These are phyloP conservation scores for Avena sativa DNA, from an alignment of 176 grass and related monocot genomes.

Conservation along the genomic window DNA sequence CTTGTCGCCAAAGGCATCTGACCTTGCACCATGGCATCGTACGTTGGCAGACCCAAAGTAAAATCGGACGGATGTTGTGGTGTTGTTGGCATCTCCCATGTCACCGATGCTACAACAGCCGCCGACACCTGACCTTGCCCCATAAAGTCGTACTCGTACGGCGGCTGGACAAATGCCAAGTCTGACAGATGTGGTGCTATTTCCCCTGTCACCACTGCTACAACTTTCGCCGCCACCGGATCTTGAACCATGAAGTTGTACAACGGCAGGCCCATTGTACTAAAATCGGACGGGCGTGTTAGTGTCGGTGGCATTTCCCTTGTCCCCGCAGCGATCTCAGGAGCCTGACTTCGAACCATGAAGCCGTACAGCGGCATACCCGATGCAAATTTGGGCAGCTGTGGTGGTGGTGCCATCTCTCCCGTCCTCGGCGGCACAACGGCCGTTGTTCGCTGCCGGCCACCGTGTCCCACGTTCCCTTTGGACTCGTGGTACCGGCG, in stretches of 20 bases:
- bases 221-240: no score
- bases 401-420: no score
- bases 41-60: background rate
- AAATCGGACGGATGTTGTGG: background rate
- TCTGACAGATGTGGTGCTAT: no score
- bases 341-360: background rate
- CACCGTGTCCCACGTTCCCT: background rate
- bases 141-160: background rate
- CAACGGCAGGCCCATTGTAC: no score
- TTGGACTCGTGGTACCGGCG: slow-evolving; percentile 37
- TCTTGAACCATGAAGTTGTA: no score
- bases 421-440: background rate
- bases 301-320: background rate
- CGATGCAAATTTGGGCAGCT: background rate
- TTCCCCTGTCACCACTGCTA: no score
- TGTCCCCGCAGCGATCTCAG: background rate
- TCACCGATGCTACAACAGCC: background rate
- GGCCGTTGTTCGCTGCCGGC: background rate
- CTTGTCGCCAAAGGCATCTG: no score
- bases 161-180: no score
- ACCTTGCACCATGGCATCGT: no score
- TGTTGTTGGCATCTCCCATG: background rate
- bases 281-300: background rate
- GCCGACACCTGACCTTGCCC: background rate
- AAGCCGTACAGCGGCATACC: background rate